Conservation (phyloP, 2,329 filamentous ascomycete genomes). For the Diaporthe longicolla region DNA sequence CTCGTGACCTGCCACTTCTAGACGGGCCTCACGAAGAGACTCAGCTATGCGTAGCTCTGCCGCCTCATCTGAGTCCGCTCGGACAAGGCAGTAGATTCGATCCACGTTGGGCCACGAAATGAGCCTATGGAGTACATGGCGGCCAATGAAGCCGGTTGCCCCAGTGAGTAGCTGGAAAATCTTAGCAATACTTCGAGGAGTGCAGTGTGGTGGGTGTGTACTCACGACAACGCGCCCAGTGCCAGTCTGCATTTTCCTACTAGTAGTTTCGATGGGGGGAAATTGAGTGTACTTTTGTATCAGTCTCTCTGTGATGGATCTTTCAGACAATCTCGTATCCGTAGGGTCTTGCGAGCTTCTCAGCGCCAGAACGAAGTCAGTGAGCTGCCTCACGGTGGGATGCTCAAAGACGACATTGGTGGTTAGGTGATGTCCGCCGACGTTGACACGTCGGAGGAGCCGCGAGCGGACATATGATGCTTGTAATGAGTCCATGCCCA, state of each 20-base stretch:
- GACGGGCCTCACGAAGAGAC: conserved; percentile 41
- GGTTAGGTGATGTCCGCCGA: conserved; percentile 40
- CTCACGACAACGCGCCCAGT: conserved; percentile 52
- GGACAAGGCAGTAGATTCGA: conserved; percentile 63
- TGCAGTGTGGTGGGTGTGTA: no score
- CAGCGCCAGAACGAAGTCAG: conserved; percentile 46
- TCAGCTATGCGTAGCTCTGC: conserved; percentile 50
- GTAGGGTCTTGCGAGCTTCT: conserved; percentile 35
- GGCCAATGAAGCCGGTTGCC: conserved; percentile 72
- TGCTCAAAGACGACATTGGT: conserved; percentile 51
- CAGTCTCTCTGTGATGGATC: conserved; percentile 50
- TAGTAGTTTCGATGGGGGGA: conserved; percentile 47
- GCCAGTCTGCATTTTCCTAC: conserved; percentile 43
- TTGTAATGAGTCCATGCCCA: conserved; percentile 49
- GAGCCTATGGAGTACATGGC: conserved; percentile 70
- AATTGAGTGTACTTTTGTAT: conserved; percentile 54
- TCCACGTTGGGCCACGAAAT: conserved; percentile 69
- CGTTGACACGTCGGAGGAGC: conserved; percentile 47
- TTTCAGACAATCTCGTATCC: conserved; percentile 46
- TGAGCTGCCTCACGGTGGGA: conserved; percentile 46
- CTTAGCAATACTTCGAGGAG: not conserved
- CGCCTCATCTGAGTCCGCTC: conserved; percentile 48
- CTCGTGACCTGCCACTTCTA: not conserved
- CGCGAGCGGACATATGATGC: conserved; percentile 46
- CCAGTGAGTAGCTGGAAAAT: conserved; percentile 66